Base-by-base conservation (phyloP, 495 filamentous ascomycete species). In the Penicillium angulare region DNA sequence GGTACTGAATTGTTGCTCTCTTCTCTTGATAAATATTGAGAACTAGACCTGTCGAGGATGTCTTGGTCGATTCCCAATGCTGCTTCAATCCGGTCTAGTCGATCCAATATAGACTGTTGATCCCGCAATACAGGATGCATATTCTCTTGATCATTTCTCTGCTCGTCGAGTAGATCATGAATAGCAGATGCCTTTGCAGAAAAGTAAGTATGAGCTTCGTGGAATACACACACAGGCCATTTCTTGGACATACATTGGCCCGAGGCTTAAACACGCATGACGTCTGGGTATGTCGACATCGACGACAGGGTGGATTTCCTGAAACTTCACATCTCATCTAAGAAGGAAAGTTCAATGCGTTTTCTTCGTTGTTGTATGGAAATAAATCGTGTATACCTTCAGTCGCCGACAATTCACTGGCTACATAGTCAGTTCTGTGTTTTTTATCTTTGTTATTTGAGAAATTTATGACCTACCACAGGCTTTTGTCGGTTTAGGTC, bases 241-340 rank as follows among this genome's bases (percentile, higher is more conserved):
- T 27, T 3, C 5, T 2, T 13, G 5, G 10, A 48, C 64, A 50
- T 41, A 74, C 68, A 66, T 74, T 72, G 16, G 68, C 67, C 32
- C 70, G 54, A n/a, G 68, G 70, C 44, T 68, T 70, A 49, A 74
- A 74, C 13, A 74, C 48, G 52, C 70, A 74, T 23, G 65, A 33
- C 5, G 59, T 50, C n/a, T 63, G 60, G 35, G 50, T 61, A n/a
- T 58, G 59, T 36, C 56, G 50, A 44, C 71, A 74, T 45, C 71
- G 62, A 32, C 65, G 66, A 56, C 69, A 72, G 12, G 68, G 65
- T 32, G 67, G 57, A 31, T 51, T 24, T n/a, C 65, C 67, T 33
- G 69, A 65, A 1, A 72, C 65, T 45, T 71, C 65, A 57, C 71
- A 74, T 66, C 63, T 67, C 71, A 74, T 74, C 66, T 69, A 22